Base-by-base conservation (phyloP, 305 asterid genomes). In the Solanum chacoense region DNA sequence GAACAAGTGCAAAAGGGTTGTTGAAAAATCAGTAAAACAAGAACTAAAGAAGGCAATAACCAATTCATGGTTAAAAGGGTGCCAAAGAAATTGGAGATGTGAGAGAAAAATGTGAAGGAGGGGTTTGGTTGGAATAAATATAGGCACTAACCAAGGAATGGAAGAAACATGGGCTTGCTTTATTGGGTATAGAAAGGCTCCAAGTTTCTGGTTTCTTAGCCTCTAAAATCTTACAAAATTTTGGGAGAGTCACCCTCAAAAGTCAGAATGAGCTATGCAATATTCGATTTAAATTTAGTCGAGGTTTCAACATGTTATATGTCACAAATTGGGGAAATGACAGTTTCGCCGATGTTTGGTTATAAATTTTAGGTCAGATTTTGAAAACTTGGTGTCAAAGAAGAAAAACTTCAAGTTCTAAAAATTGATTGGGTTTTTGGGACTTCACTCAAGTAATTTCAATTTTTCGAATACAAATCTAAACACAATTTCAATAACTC, bases 1-100 rank as follows among this genome's bases (percentile, higher is more conserved):
- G 94, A 91, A 59, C 96, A 94, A 75, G 85, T 63, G 90, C 87
- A 92, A 0, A 88, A 63, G 92, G 94, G 94, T 13, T 89, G 4
- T 36, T 87, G 93, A 42, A 85, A 72, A 20, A 83, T 50, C 16
- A 97, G 87, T 59, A 95, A 87, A 50, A 89, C 59, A 13, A 95
- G 75, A 74, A 88, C 72, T 86, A 87, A 36, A 77, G 90, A 89
- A 5, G 85, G 73, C 92, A 93, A 89, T 85, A 91, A 71, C 89
- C 91, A 90, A 88, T 84, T 91, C 98, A 96, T 96, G 80, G 29
- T 72, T 3, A 86, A 73, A 71, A 71, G 12, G 31, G 73, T 83
- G 31, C 73, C 45, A 11, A 5, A 11, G 22, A 50, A 83, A 83
- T 50, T 83, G 73, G 87, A 83, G 40, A 83, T 31, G 72, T 50